These are phyloP conservation scores for Botrytis hyacinthi DNA, from an alignment of 2,329 filamentous ascomycete genomes.

Conservation along the genomic window DNA sequence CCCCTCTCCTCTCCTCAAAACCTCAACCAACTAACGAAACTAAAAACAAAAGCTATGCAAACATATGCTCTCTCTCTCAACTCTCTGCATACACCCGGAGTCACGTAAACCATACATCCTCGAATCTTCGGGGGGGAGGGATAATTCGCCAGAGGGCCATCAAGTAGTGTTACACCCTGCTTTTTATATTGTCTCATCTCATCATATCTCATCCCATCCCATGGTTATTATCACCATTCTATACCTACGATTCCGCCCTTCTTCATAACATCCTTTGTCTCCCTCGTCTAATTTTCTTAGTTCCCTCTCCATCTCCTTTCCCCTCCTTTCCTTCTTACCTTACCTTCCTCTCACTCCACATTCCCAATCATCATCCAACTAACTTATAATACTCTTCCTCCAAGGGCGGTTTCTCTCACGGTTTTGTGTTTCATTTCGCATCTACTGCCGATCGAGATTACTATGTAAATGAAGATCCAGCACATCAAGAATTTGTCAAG, in stretches of 20 bases:
- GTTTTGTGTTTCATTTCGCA: slow-evolving; percentile 66
- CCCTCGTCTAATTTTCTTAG: not conserved
- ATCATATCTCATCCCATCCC: not conserved
- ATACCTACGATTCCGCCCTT: not conserved
- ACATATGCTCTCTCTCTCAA: slow-evolving; percentile 55
- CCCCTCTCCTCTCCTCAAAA: no score
- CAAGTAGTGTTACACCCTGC: slow-evolving; percentile 47
- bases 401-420: slow-evolving; percentile 65
- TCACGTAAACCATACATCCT: slow-evolving; percentile 60
- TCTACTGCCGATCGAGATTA: slow-evolving; percentile 64
- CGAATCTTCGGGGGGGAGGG: slow-evolving; percentile 55
- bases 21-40: not conserved
- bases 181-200: not conserved
- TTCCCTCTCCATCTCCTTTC: not conserved
- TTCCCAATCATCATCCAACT: not conserved
- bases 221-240: not conserved
- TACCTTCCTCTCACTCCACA: not conserved
- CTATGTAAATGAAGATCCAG: slow-evolving; percentile 64
- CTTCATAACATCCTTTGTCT: not conserved
- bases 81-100: slow-evolving; percentile 58
- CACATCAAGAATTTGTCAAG: slow-evolving; percentile 59
- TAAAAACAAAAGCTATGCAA: slow-evolving; percentile 48
- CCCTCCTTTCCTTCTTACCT: not conserved
- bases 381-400: not conserved
- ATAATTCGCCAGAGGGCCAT: slow-evolving; percentile 60